Conservation (phyloP, 441 rosid genomes). For the Metrosideros polymorpha region DNA sequence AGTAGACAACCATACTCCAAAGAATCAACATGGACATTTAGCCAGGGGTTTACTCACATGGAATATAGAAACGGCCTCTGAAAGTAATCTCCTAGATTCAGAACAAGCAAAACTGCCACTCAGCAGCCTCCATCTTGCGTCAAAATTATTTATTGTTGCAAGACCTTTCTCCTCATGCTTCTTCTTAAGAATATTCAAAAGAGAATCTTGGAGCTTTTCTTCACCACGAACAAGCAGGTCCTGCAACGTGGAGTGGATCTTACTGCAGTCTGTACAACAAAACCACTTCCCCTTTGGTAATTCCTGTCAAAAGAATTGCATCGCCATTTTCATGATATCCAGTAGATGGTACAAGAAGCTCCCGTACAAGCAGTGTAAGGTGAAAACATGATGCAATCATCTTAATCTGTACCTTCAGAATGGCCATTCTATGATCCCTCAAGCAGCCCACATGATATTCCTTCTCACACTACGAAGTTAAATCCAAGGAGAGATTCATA, state of each 20-base stretch:
- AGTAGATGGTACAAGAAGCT: neutral
- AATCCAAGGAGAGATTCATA: neutral
- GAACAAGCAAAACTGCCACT: slow-evolving; percentile 42
- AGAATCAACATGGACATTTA: neutral
- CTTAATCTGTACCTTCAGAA: slow-evolving; percentile 35
- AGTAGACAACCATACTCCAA: neutral
- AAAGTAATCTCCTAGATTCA: slow-evolving; percentile 44
- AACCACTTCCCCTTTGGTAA: slow-evolving; percentile 73
- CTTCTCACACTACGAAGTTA: slow-evolving; percentile 53
- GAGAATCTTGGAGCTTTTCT: slow-evolving; percentile 44
- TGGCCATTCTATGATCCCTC: slow-evolving; percentile 58
- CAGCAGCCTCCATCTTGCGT: slow-evolving; percentile 65
- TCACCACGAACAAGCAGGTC: slow-evolving; percentile 37
- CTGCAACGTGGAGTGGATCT: slow-evolving; percentile 48
- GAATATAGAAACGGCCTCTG: slow-evolving; percentile 61
- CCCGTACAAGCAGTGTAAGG: neutral
- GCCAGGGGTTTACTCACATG: slow-evolving; percentile 33
- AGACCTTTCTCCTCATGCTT: slow-evolving; percentile 37
- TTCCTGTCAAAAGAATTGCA: slow-evolving; percentile 36
- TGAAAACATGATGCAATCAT: neutral
- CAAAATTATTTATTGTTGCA: slow-evolving; percentile 15
- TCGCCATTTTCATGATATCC: neutral
- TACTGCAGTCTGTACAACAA: slow-evolving; percentile 50
- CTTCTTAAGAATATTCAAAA: slow-evolving; percentile 30
- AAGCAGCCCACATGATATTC: slow-evolving; percentile 77